Conservation (phyloP, 768 basidiomycete species). For the Naematelia aurantialba region DNA sequence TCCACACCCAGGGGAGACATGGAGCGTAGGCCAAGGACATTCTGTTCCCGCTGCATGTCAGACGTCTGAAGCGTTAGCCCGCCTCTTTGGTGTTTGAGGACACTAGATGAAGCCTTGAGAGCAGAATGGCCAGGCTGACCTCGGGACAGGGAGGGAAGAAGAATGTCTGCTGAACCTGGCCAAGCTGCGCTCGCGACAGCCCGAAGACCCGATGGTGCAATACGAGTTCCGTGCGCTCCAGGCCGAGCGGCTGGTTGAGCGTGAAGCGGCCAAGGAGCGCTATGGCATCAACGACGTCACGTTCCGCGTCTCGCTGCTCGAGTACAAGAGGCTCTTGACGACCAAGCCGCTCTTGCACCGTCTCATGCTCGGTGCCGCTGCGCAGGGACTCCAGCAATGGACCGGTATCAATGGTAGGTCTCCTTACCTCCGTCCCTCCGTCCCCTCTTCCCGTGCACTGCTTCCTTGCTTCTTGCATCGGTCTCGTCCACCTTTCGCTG, state of each 20-base stretch:
- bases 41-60: no score
- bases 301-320: conserved; percentile 62
- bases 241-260: conserved; percentile 66
- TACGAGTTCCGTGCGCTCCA: conserved; percentile 55
- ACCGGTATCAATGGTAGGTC: conserved; percentile 63
- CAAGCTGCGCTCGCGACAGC: conserved; percentile 58
- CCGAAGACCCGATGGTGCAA: conserved; percentile 64
- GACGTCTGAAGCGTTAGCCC: no score
- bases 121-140: conserved; percentile 42
- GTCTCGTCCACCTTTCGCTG: no score
- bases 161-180: conserved; percentile 67
- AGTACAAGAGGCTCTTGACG: conserved; percentile 62
- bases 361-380: conserved; percentile 58
- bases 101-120: no score
- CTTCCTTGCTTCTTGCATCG: no score
- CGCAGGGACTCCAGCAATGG: conserved; percentile 81
- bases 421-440: no score
- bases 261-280: conserved; percentile 63
- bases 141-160: conserved; percentile 62
- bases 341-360: conserved; percentile 58
- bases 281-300: conserved; percentile 47
- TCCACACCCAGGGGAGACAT: no score
- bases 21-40: no score
- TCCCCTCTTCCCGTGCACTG: no score
- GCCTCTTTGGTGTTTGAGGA: no score